phyloP scores from a whole-genome alignment of 768 basidiomycete species.

The Exidia glandulosa region DNA sequence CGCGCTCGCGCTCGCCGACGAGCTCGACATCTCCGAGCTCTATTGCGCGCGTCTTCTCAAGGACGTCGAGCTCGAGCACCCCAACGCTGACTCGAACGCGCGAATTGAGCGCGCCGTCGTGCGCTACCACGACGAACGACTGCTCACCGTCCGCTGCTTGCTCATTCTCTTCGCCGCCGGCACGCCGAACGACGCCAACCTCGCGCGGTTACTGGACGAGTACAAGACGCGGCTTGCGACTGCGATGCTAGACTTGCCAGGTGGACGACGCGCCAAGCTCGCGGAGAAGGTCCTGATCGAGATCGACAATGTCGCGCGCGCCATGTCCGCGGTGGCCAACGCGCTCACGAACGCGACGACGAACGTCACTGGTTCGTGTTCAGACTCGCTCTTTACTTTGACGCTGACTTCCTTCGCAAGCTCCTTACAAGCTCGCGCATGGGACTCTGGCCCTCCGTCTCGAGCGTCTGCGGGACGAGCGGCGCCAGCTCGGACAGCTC shows the following conservation, averaged over 20 bases:
- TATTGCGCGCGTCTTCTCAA: constrained; percentile 63
- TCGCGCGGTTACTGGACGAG: constrained; percentile 36
- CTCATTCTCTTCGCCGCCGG: constrained; percentile 56
- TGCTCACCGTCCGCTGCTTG: constrained; percentile 60
- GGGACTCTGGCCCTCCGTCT: constrained; percentile 59
- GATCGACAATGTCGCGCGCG: constrained; percentile 46
- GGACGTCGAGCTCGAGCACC: constrained; percentile 48
- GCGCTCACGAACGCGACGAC: constrained; percentile 52
- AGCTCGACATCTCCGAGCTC: constrained; percentile 74
- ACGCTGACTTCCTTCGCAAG: no score
- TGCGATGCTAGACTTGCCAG: constrained; percentile 18
- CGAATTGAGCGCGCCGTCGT: constrained; percentile 56
- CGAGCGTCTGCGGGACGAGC: constrained; percentile 65
- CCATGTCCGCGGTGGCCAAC: constrained; percentile 41
- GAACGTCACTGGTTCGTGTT: no score
- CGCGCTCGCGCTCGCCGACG: constrained; percentile 65
- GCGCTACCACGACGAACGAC: constrained; percentile 58
- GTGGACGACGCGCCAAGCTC: constrained; percentile 33
- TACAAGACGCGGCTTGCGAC: constrained; percentile 46
- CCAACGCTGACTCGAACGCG: constrained; percentile 46
- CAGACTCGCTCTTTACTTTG: no score
- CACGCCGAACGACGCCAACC: no score
- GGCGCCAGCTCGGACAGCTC: constrained; percentile 53
- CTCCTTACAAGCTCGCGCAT: constrained; percentile 39
- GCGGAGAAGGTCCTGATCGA: constrained; percentile 47